Base-by-base conservation (phyloP, 441 rosid species). In the Breynia disticha region DNA sequence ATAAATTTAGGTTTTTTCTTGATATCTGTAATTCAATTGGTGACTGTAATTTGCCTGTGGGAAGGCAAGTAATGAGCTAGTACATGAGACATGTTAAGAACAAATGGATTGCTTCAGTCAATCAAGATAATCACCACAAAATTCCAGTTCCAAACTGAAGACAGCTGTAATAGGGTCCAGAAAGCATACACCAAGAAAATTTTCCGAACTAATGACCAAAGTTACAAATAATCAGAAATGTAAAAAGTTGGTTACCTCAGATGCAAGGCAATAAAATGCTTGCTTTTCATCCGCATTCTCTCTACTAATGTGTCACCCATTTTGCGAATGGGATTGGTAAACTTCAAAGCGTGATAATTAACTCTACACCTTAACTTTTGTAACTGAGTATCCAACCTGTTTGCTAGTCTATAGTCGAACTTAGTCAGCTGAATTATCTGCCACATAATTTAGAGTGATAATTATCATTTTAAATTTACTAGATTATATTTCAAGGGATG, bases 281-380 rank as follows among this genome's bases (percentile, higher is more conserved):
- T 75, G 79, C 84, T 80, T 75, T 62, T 87, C 67, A 66, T 59
- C 77, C 84, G 70, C 99, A 94, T 89, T 70, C 84, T 75, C 45
- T 63, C 67, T 32, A 87, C 94, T 54, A 94, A 65, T 42, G 56
- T 71, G 54, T 78, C 76, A 4, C 97, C 97, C 96, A 87, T 82
- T 67, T 74, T 56, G 58, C 55, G 76, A 51, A 94, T 94, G 52
- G 96, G 77, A 65, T 79, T 71, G 9, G 94, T 86, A 62, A 94
- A 94, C 73, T 74, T 85, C 24, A 94, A 78, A 38, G 96, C 88
- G 28, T 87, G 91, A 61, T 83, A 90, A 55, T 94, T 94, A 52
- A 85, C 99, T 73, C 96, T 80, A 57, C 99, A 94, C 66, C 99
- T 82, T 70, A 94, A 62, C 71, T 85, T 89, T 63, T 94, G 99